Conservation (phyloP, 768 basidiomycete genomes). For the Tricholoma matsutake region DNA sequence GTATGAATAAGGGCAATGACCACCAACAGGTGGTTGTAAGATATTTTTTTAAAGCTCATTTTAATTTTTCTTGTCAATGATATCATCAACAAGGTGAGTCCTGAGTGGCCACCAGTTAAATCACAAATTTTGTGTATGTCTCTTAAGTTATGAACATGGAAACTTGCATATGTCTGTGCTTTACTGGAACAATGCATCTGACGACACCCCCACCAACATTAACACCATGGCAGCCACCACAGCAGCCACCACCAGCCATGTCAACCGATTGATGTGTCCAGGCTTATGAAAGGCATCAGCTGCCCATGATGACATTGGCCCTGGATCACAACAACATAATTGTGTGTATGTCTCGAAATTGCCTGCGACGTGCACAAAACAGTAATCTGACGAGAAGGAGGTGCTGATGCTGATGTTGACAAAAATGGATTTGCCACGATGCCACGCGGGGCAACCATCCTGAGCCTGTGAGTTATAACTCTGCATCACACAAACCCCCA, state of each 20-base stretch:
- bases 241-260: not conserved
- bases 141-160: too few relatives aligned
- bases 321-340: not conserved
- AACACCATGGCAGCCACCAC: not conserved
- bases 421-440: not conserved
- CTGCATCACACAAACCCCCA: not conserved
- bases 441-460: not conserved
- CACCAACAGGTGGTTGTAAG: too few relatives aligned
- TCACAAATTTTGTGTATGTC: too few relatives aligned
- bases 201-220: not conserved
- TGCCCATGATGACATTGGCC: not conserved
- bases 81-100: too few relatives aligned
- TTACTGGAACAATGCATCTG: not conserved
- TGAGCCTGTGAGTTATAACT: not conserved
- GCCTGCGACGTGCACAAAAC: not conserved
- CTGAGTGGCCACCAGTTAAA: too few relatives aligned
- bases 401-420: not conserved
- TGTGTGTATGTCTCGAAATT: not conserved
- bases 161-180: too few relatives aligned
- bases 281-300: not conserved
- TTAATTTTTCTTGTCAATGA: too few relatives aligned
- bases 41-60: too few relatives aligned
- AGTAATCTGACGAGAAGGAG: not conserved
- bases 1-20: too few relatives aligned
- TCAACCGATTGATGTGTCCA: not conserved